Evolutionary conservation across 2,329 filamentous ascomycete species (phyloP).

Genomic region (Trichoderma gracile): DNA sequence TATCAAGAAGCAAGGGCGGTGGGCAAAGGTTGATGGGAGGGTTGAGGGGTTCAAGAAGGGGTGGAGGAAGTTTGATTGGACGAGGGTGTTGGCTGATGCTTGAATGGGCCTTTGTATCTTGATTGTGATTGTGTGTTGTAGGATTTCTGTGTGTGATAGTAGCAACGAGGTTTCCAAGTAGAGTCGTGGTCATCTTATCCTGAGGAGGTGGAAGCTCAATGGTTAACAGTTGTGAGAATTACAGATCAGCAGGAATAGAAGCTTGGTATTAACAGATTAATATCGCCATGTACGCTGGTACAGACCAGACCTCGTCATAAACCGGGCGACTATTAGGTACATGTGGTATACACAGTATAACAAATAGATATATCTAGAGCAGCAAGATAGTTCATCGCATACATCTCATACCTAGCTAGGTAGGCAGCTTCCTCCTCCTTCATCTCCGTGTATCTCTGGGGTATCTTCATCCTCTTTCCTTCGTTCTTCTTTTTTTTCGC

Average conservation of each 20-base stretch:
- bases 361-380: background rate
- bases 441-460: constrained; percentile 1
- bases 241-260: background rate
- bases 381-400: constrained; percentile 7
- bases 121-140: too few species aligned
- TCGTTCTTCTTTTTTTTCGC: too few species aligned
- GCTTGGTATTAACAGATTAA: constrained; percentile 6
- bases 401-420: background rate
- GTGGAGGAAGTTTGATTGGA: constrained; percentile 95
- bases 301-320: constrained; percentile 7
- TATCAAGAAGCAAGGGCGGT: constrained; percentile 86
- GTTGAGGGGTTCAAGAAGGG: constrained; percentile 76
- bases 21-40: constrained; percentile 69
- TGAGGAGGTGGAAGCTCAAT: background rate
- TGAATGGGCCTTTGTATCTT: background rate
- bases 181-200: background rate
- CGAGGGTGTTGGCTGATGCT: constrained; percentile 54
- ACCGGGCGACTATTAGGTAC: background rate
- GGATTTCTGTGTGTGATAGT: background rate
- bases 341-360: background rate
- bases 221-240: too few species aligned
- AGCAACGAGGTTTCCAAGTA: background rate
- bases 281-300: constrained; percentile 5
- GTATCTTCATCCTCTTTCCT: constrained; percentile 17
- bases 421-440: background rate